phyloP scores from a whole-genome alignment of 495 filamentous ascomycete genomes.

The Podospora didyma region DNA sequence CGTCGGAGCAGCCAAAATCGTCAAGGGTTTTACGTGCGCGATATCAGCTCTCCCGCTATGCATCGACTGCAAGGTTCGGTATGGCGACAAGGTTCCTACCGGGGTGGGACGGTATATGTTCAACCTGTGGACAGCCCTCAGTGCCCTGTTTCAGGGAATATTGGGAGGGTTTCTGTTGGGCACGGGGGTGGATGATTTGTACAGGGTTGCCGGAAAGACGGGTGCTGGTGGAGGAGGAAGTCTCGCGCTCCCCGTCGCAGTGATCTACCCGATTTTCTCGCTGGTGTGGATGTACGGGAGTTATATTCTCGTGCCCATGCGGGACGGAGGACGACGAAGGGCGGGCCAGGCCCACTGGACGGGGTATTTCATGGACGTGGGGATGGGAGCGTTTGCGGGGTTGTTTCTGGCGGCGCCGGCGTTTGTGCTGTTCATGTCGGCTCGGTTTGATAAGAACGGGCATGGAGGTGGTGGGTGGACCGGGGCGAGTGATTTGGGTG shows the following conservation, averaged over 20 bases:
- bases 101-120: neutral
- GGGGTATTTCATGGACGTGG: slow-evolving; percentile 5
- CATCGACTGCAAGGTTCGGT: slow-evolving; percentile 8
- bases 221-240: too few relatives aligned
- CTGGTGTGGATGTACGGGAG: slow-evolving; percentile 6
- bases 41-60: slow-evolving; percentile 11
- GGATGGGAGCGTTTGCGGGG: slow-evolving; percentile 7
- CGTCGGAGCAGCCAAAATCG: slow-evolving; percentile 9
- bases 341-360: neutral
- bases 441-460: neutral
- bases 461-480: too few relatives aligned
- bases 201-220: too few relatives aligned
- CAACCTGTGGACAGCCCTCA: too few relatives aligned
- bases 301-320: slow-evolving; percentile 5
- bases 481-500: too few relatives aligned
- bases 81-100: neutral
- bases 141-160: too few relatives aligned
- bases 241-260: too few relatives aligned
- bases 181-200: too few relatives aligned
- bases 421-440: slow-evolving; percentile 2
- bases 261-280: slow-evolving; percentile 5
- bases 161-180: too few relatives aligned
- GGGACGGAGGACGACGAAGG: slow-evolving; percentile 9
- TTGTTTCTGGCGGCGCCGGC: slow-evolving; percentile 11
- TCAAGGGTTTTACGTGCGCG: slow-evolving; percentile 8